Evolutionary conservation across 768 basidiomycete species (phyloP), one percentile per base, ranked within the genome.

Genomic region (Lentinula aciculospora): DNA sequence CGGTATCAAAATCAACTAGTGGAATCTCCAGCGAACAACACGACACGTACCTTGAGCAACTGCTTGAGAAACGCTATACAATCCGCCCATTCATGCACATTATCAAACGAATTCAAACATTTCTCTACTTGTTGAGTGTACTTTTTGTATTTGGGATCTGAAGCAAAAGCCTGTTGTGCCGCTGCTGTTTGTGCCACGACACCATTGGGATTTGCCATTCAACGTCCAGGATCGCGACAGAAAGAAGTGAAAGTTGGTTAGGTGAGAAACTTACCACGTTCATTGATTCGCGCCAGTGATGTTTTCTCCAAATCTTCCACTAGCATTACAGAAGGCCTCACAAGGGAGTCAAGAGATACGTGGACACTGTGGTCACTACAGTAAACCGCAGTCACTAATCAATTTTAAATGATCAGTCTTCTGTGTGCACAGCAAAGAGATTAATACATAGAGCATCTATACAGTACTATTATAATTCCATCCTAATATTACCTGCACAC

Each of bases 31-130:
- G 39, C 4, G 19, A 23, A 31, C 31, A 29, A 25, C 23, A 40
- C n/a, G 15, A 29, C 44, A 62, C 70, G 44, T 64, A 92, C 94
- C 81, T 97, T 97, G 59, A 96, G 81, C 60, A 97, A 72, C 63
- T 94, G 89, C 68, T 95, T 95, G 70, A 99, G 72, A 73, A 98
- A 99, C 39, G 95, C 88, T 67, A 97, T 98, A 70, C 94, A 98
- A 74, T 99, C 97, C 59, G 97, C 95, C 97, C 97, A 99, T 75
- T 99, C 97, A 58, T 96, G 92, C 58, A 97, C 93, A 66, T 85
- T 92, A 67, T 97, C 94, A 66, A 99, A 98, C 1, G 93, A 87
- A 60, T 86, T 88, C 47, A 99, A 78, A 64, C 91, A 93, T 72
- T 88, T 89, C 69, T 99, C 97, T 48, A 99, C 92, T 65, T 93